Evolutionary conservation across 2,329 filamentous ascomycete genomes (phyloP).

Genomic region (Ceratocystis alfenasii): DNA sequence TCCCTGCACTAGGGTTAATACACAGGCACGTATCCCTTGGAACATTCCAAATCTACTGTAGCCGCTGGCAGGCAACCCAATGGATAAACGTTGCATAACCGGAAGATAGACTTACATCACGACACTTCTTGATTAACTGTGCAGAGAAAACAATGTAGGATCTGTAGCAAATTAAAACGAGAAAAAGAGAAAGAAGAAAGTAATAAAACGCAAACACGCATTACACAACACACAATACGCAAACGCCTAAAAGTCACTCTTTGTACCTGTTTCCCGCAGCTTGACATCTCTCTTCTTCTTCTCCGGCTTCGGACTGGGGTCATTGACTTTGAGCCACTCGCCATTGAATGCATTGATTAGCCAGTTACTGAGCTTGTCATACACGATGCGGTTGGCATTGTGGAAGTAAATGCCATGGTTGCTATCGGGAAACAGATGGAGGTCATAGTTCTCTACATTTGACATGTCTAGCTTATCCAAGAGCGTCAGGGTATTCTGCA

Average conservation of each 20-base stretch:
- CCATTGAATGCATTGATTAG: conserved; percentile 96
- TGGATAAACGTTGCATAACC: background rate
- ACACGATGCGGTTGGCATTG: conserved; percentile 81
- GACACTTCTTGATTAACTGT: background rate
- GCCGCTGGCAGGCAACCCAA: background rate
- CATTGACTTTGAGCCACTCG: conserved; percentile 60
- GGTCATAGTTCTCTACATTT: conserved; percentile 82
- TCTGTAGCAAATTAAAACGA: background rate
- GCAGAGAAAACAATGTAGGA: background rate
- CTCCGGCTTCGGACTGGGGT: conserved; percentile 37
- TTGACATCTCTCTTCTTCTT: conserved; percentile 23
- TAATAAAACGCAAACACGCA: background rate
- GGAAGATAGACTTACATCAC: background rate
- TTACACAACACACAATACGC: background rate
- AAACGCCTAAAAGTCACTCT: background rate
- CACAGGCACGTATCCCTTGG: too few species aligned
- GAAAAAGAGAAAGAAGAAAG: background rate
- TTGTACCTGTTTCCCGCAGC: background rate
- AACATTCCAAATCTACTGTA: too few species aligned
- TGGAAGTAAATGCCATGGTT: conserved; percentile 95
- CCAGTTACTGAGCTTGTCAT: conserved; percentile 86
- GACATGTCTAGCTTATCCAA: conserved; percentile 76
- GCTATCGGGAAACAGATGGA: conserved; percentile 92
- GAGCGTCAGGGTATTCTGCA: conserved; percentile 83
- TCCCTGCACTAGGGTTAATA: too few species aligned